These are phyloP conservation scores for Wickerhamiella sorbophila DNA, from an alignment of 805 yeast species.

Conservation along the genomic window DNA sequence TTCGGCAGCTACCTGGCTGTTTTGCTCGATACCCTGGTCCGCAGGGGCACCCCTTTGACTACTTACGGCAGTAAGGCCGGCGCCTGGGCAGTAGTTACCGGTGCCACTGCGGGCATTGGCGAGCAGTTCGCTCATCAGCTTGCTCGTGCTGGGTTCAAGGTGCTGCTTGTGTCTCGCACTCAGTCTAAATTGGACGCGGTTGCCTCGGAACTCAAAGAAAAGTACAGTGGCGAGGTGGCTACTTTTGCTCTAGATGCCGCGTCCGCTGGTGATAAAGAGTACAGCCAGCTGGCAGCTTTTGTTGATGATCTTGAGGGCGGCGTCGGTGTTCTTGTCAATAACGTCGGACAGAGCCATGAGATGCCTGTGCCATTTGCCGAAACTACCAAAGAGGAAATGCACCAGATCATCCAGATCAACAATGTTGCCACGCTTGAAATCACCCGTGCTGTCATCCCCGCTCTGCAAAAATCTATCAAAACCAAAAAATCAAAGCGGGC, in stretches of 20 bases:
- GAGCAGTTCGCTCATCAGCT: constrained; percentile 79
- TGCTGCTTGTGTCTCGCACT: constrained; percentile 76
- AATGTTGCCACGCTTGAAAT: constrained; percentile 69
- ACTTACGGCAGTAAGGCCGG: constrained; percentile 26
- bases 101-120: constrained; percentile 96
- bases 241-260: constrained; percentile 75
- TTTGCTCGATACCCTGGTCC: constrained; percentile 11
- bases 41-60: constrained; percentile 6
- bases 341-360: constrained; percentile 89
- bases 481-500: constrained; percentile 32
- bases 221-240: constrained; percentile 37
- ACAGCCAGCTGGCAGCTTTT: constrained; percentile 34
- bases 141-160: constrained; percentile 71
- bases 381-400: constrained; percentile 60
- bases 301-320: constrained; percentile 33
- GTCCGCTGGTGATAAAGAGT: constrained; percentile 43
- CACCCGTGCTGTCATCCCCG: constrained; percentile 67
- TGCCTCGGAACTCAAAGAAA: constrained; percentile 45
- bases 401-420: constrained; percentile 72
- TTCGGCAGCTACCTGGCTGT: constrained; percentile 3
- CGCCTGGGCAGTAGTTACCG: constrained; percentile 89
- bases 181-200: constrained; percentile 55
- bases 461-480: constrained; percentile 41
- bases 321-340: constrained; percentile 69
- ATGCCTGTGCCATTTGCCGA: constrained; percentile 89